These are phyloP conservation scores for Fusarium sp. DNA, from an alignment of 2,329 filamentous ascomycete genomes.

Conservation along the genomic window DNA sequence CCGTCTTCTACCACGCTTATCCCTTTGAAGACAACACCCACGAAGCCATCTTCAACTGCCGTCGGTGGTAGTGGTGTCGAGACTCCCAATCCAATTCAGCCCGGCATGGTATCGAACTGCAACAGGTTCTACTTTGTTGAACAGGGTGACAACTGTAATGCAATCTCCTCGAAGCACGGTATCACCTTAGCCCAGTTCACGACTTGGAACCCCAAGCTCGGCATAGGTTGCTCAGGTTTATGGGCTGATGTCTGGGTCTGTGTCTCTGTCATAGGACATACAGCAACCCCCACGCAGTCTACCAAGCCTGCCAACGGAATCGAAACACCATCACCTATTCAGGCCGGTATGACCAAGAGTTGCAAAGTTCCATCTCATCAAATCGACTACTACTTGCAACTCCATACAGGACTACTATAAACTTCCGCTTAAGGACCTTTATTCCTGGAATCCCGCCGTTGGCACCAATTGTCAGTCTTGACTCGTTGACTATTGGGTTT, in stretches of 20 bases:
- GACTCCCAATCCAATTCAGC: not conserved
- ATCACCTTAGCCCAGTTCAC: not conserved
- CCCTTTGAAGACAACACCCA: not conserved
- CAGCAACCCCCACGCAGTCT: not conserved
- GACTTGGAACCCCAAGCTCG: not conserved
- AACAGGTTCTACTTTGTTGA: slow-evolving; percentile 42
- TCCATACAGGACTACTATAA: not conserved
- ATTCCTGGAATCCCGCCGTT: not conserved
- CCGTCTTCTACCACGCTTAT: not conserved
- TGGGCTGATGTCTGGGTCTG: not conserved
- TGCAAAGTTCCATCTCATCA: not conserved
- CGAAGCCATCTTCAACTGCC: not conserved
- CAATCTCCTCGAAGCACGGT: slow-evolving; percentile 15
- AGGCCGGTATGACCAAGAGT: not conserved
- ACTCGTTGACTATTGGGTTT: not conserved
- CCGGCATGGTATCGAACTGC: slow-evolving; percentile 35
- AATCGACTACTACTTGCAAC: not conserved
- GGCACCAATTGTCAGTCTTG: not conserved
- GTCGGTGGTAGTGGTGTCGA: rapidly evolving
- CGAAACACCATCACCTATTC: not conserved
- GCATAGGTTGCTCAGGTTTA: not conserved
- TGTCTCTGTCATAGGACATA: not conserved
- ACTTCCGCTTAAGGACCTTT: not conserved
- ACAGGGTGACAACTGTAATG: slow-evolving; percentile 38
- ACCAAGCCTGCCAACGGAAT: not conserved